phyloP scores from a whole-genome alignment of 1,284 basidiomycete genomes.

The Cutaneotrichosporon dermatis region DNA sequence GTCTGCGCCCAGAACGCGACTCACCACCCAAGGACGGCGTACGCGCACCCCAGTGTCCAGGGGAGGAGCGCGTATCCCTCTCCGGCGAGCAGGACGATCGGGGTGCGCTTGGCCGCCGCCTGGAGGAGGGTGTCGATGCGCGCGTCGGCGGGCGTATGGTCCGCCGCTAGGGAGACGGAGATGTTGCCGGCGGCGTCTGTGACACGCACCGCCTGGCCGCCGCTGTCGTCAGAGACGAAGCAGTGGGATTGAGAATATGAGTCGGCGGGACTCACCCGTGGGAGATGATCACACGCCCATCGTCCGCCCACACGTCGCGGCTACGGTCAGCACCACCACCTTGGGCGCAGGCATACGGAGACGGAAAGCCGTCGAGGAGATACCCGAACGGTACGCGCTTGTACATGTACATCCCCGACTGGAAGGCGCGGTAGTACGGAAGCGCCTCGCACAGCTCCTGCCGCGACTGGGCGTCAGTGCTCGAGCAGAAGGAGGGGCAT shows the following conservation, averaged over 20 bases:
- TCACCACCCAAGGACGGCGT: constrained; percentile 41
- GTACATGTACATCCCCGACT: constrained; percentile 43
- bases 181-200: constrained; percentile 4
- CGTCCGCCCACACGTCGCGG: constrained; percentile 39
- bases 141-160: constrained; percentile 32
- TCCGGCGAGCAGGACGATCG: constrained; percentile 40
- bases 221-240: constrained; percentile 6
- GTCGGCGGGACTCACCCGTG: constrained; percentile 30
- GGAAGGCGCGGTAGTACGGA: constrained; percentile 45
- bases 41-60: constrained; percentile 32
- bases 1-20: too few species aligned
- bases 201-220: constrained; percentile 19
- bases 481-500: background rate
- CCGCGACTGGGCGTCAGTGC: constrained; percentile 23
- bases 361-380: constrained; percentile 39
- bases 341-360: constrained; percentile 26
- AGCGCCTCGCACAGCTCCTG: constrained; percentile 46
- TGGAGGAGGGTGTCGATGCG: constrained; percentile 35
- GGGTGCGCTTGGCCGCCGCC: constrained; percentile 24
- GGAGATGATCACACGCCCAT: constrained; percentile 40
- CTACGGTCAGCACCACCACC: constrained; percentile 16
- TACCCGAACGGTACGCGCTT: constrained; percentile 38
- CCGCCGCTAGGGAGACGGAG: constrained; percentile 22
- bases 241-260: too few species aligned
- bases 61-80: constrained; percentile 37